Conservation (phyloP, 257 asterid species). For the Eustoma russellianum region DNA sequence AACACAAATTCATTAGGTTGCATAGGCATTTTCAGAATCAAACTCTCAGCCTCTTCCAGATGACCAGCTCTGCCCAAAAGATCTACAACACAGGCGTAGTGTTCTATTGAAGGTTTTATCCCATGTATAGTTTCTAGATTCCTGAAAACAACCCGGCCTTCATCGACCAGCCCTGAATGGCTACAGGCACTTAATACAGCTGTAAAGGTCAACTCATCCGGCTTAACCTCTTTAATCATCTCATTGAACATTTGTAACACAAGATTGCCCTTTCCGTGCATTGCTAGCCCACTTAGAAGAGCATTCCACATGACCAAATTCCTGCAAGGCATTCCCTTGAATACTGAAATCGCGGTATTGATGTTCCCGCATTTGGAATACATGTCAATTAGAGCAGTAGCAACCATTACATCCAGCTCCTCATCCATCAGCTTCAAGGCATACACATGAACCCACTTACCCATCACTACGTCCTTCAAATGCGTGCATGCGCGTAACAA, state of each 20-base stretch:
- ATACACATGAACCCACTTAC: slow-evolving; percentile 55
- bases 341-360: slow-evolving; percentile 37
- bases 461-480: slow-evolving; percentile 49
- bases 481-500: slow-evolving; percentile 56
- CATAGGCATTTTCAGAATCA: slow-evolving; percentile 56
- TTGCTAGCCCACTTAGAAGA: slow-evolving; percentile 65
- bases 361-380: slow-evolving; percentile 79
- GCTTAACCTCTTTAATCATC: slow-evolving; percentile 53
- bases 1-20: slow-evolving; percentile 71
- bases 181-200: slow-evolving; percentile 72
- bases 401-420: slow-evolving; percentile 37
- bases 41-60: slow-evolving; percentile 60
- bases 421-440: slow-evolving; percentile 33
- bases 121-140: slow-evolving; percentile 30
- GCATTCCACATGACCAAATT: slow-evolving; percentile 66
- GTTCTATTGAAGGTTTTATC: slow-evolving; percentile 60
- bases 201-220: slow-evolving; percentile 65
- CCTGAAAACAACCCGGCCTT: slow-evolving; percentile 52
- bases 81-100: slow-evolving; percentile 73
- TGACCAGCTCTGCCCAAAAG: slow-evolving; percentile 65
- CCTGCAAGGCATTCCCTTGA: slow-evolving; percentile 29
- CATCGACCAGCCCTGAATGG: slow-evolving; percentile 68
- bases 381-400: slow-evolving; percentile 72
- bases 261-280: slow-evolving; percentile 64
- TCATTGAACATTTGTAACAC: slow-evolving; percentile 41